Conservation (phyloP, 345 rosid species). For the Linum trigynum region DNA sequence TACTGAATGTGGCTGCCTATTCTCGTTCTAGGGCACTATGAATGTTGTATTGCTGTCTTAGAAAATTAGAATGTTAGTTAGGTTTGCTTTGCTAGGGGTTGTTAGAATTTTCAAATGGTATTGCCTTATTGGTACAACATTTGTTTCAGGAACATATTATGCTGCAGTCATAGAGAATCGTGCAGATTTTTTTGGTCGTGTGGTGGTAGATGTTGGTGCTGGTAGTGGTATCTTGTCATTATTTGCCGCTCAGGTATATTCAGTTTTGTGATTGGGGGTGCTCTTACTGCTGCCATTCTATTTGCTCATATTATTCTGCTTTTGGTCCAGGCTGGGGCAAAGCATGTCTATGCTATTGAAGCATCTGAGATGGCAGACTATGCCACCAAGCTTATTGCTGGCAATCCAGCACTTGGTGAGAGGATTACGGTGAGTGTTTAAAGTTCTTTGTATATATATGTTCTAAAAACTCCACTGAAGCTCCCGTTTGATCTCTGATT, state of each 20-base stretch:
- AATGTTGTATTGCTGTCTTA: neutral
- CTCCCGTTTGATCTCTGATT: conserved; percentile 8
- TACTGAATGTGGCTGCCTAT: conserved; percentile 6
- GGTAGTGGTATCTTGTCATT: conserved; percentile 96
- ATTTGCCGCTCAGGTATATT: conserved; percentile 93
- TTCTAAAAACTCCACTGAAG: neutral
- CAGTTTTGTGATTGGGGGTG: conserved; percentile 2
- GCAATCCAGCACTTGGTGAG: conserved; percentile 68
- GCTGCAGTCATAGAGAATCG: conserved; percentile 97
- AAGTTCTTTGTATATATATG: neutral
- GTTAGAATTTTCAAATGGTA: neutral
- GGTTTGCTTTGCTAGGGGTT: neutral
- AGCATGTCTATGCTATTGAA: conserved; percentile 98
- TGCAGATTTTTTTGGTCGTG: conserved; percentile 74
- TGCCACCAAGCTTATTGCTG: conserved; percentile 87
- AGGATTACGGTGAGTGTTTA: conserved; percentile 65
- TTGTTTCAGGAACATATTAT: conserved; percentile 81
- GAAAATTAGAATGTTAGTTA: too few species aligned
- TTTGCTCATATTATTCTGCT: conserved; percentile 4
- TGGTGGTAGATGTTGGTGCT: conserved; percentile 98
- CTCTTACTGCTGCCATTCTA: neutral
- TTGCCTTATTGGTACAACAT: neutral
- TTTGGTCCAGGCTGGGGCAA: conserved; percentile 82
- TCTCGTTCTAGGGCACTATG: neutral
- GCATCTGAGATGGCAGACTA: conserved; percentile 99